Percentiles rank a stretch among this genome's conserved stretches.
These are phyloP conservation scores for Bryoerythrophyllum caledonicum DNA, from an alignment of 225 moss, liverwort and hornwort genomes.

Conservation along the genomic window DNA sequence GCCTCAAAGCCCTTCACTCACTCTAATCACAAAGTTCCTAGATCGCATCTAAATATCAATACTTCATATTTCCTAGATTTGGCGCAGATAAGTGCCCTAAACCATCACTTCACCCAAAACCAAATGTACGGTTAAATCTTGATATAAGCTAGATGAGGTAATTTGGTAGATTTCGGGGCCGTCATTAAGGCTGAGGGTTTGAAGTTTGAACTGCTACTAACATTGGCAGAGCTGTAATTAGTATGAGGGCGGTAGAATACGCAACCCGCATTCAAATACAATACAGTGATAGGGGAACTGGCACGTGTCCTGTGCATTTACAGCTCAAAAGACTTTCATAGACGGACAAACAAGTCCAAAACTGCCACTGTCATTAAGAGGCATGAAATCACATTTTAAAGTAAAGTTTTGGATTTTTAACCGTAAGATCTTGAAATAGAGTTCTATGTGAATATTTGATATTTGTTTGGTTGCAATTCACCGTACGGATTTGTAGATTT, in stretches of 20 bases:
- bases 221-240: constrained; percentile 36
- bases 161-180: not conserved
- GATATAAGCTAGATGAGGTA: too few relatives aligned
- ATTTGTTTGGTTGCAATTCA: too few relatives aligned
- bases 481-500: too few relatives aligned
- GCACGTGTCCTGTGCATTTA: not conserved
- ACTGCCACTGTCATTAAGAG: too few relatives aligned
- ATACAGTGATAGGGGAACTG: not conserved
- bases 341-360: too few relatives aligned
- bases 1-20: constrained; percentile 25
- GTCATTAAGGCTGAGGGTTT: constrained; percentile 41
- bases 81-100: not conserved
- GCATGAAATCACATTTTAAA: too few relatives aligned
- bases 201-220: constrained; percentile 42
- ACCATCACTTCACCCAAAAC: not conserved
- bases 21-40: not conserved
- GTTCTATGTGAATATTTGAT: too few relatives aligned
- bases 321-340: not conserved
- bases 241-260: constrained; percentile 25
- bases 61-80: not conserved
- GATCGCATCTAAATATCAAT: not conserved
- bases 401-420: too few relatives aligned
- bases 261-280: constrained; percentile 12
- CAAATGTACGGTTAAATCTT: too few relatives aligned
- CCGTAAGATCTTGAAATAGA: too few relatives aligned